Conservation (phyloP, 345 rosid genomes). For the Heritiera littoralis region DNA sequence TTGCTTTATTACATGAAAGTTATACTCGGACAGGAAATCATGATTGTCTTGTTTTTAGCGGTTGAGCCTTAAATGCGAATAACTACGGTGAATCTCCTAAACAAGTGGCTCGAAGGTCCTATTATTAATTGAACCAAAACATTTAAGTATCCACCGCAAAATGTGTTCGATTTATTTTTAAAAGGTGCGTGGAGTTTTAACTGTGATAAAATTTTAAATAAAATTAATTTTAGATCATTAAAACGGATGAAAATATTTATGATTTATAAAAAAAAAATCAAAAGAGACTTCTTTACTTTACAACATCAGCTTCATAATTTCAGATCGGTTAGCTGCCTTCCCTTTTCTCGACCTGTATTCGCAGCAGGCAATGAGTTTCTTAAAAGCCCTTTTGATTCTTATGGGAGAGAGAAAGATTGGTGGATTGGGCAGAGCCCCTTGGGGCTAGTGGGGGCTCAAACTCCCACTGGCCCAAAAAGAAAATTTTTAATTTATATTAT, state of each 20-base stretch:
- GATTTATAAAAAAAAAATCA: too few relatives aligned
- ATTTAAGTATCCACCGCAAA: not conserved
- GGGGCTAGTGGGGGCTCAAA: too few relatives aligned
- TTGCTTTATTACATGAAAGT: not conserved
- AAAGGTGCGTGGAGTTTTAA: too few relatives aligned
- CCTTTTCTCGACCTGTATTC: not conserved
- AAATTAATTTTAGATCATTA: too few relatives aligned
- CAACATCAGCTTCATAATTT: not conserved
- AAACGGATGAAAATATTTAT: too few relatives aligned
- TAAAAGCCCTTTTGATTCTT: slow-evolving; percentile 35
- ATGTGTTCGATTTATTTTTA: too few relatives aligned
- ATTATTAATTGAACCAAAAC: not conserved
- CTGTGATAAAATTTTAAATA: too few relatives aligned
- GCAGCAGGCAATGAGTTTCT: slow-evolving; percentile 41
- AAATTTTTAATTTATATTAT: too few relatives aligned
- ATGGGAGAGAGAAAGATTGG: slow-evolving; percentile 70
- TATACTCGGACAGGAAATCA: not conserved
- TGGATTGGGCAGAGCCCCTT: slow-evolving; percentile 11
- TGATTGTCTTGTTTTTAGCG: not conserved
- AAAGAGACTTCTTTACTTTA: not conserved
- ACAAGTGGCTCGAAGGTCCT: not conserved
- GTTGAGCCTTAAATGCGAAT: not conserved
- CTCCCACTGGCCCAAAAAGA: too few relatives aligned
- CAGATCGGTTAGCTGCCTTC: not conserved
- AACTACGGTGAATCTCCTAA: not conserved